Base-by-base conservation (phyloP, 805 yeast genomes). In the Metschnikowia anglica region DNA sequence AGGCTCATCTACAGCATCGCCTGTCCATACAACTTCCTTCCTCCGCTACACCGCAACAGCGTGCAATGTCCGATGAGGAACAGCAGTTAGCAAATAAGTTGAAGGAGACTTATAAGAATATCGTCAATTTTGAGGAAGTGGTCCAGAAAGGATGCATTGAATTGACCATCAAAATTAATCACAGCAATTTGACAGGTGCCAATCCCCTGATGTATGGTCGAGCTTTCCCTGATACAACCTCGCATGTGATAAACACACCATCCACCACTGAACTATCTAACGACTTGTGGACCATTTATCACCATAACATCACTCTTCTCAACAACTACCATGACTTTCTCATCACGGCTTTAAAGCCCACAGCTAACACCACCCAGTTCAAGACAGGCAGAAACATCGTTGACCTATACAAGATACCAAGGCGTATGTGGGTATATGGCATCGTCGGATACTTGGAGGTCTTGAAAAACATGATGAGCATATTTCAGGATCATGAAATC, bases 381-480 rank as follows among this genome's bases (percentile, higher is more conserved):
- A 82, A 80, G 57, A 80, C 89, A 2, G 93, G 93, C 2, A 81
- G 80, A 56, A 87, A 85, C 51, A 79, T 86, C 36, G 86, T 86
- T 6, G 84, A 83, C 49, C 77, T 84, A 30, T 85, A 86, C 60
- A 80, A 88, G 60, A 84, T 86, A 32, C 86, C 87, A 26, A 72
- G 91, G 54, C 68, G 93, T 53, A 72, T 86, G 70, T 86, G 93
- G 93, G 90, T 86, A 7, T 85, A 85, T 60, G 95, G 95, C 19
- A 80, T 87, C 11, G 90, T 85, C 12, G 87, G 90, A 15, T 84
- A 85, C 53, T 63, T 85, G 37, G 93, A 85, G 59, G 88, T 85
- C 5, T 65, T 85, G 55, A 85, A 85, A 58, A 85, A 83, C 59
- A 83, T 85, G 36, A 79, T 81, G 47, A 81, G 84, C 15, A 79